phyloP scores from a whole-genome alignment of 2,329 filamentous ascomycete genomes.

The Ascochyta lentis region DNA sequence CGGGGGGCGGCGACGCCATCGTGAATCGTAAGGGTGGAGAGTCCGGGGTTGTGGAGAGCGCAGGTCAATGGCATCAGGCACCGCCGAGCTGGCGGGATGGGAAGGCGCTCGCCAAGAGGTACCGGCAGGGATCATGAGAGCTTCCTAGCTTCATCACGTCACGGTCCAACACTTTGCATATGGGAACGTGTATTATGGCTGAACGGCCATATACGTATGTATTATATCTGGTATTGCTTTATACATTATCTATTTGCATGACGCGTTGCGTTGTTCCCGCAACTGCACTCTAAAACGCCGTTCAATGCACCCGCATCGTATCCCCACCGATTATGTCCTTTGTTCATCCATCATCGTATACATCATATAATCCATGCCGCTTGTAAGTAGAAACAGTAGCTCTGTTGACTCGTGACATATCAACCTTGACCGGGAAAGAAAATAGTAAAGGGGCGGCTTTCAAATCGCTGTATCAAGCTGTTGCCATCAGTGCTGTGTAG shows the following conservation, averaged over 20 bases:
- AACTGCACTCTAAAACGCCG: conserved; percentile 18
- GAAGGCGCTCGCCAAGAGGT: conserved; percentile 31
- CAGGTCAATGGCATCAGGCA: conserved; percentile 30
- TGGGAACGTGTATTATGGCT: not conserved
- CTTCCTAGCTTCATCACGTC: conserved; percentile 20
- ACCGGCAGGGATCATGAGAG: conserved; percentile 36
- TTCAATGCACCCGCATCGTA: conserved; percentile 16
- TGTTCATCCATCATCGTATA: conserved; percentile 17
- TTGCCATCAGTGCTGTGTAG: not conserved
- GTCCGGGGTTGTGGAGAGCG: conserved; percentile 39
- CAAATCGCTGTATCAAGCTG: not conserved
- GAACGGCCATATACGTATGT: not conserved
- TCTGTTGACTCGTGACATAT: not conserved
- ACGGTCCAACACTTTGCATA: not conserved
- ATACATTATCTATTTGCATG: conserved; percentile 6
- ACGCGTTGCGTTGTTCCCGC: conserved; percentile 2
- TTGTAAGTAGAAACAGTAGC: not conserved
- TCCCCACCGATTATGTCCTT: conserved; percentile 9
- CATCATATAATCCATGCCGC: not conserved
- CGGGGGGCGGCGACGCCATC: conserved; percentile 57
- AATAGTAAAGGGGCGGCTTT: not conserved
- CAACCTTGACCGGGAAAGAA: not conserved
- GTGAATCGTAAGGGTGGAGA: conserved; percentile 29
- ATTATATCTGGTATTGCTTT: conserved; percentile 10
- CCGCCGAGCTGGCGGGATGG: conserved; percentile 30